phyloP scores from a whole-genome alignment of 352 stramenopile species.

The Globisporangium barbulae region DNA sequence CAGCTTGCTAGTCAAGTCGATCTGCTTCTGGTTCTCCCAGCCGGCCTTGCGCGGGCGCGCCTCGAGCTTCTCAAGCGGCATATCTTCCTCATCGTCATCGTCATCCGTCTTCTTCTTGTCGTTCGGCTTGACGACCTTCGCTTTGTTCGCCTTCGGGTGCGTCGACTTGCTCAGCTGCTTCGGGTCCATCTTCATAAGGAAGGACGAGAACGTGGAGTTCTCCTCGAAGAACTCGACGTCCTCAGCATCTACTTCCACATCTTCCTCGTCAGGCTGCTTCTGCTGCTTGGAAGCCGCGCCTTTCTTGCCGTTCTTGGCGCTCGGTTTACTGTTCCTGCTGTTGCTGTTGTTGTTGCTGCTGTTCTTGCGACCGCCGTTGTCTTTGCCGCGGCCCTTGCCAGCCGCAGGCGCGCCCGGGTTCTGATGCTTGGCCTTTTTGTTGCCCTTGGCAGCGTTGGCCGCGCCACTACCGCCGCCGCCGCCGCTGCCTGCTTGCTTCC shows the following conservation, averaged over 20 bases:
- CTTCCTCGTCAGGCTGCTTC: slow-evolving; percentile 30
- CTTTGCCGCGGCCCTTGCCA: slow-evolving; percentile 15
- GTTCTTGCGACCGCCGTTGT: neutral
- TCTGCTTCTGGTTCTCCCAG: slow-evolving; percentile 55
- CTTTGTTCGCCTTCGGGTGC: slow-evolving; percentile 30
- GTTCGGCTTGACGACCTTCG: slow-evolving; percentile 20
- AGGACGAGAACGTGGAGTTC: slow-evolving; percentile 67
- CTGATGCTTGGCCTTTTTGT: slow-evolving; percentile 26
- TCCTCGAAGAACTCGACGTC: slow-evolving; percentile 79
- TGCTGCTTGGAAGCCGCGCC: slow-evolving; percentile 21
- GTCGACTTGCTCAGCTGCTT: slow-evolving; percentile 54
- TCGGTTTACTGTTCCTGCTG: slow-evolving; percentile 16
- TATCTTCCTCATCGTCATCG: slow-evolving; percentile 32
- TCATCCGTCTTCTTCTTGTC: slow-evolving; percentile 17
- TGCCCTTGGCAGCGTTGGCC: slow-evolving; percentile 30
- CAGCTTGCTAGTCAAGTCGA: slow-evolving; percentile 67
- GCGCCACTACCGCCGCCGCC: slow-evolving; percentile 10
- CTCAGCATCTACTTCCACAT: slow-evolving; percentile 69
- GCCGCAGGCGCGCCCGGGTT: slow-evolving; percentile 9
- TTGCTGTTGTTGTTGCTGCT: slow-evolving; percentile 24
- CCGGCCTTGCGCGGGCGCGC: slow-evolving; percentile 55
- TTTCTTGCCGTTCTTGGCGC: slow-evolving; percentile 6
- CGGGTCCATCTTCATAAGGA: slow-evolving; percentile 77
- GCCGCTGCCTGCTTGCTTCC: slow-evolving; percentile 27
- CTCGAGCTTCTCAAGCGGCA: slow-evolving; percentile 79